These are phyloP conservation scores for Celoporthe dispersa DNA, from an alignment of 2,329 filamentous ascomycete species.

Conservation along the genomic window DNA sequence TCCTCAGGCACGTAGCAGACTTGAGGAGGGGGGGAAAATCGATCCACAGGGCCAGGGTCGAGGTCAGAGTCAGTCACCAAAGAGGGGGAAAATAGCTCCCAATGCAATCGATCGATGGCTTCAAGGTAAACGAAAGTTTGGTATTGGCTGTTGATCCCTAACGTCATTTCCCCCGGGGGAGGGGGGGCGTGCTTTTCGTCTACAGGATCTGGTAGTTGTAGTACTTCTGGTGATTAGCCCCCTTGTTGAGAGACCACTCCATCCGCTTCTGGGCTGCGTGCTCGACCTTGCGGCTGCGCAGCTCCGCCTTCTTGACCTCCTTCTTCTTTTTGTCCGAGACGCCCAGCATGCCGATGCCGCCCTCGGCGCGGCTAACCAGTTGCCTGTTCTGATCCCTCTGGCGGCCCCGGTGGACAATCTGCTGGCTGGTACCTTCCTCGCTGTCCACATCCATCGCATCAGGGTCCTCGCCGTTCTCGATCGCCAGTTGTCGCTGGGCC, in stretches of 20 bases:
- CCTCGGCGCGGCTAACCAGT: slow-evolving; percentile 70
- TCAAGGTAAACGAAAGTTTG: background rate
- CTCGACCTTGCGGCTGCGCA: slow-evolving; percentile 69
- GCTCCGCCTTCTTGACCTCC: slow-evolving; percentile 68
- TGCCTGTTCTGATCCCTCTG: slow-evolving; percentile 53
- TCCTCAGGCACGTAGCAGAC: background rate
- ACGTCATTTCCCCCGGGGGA: no score
- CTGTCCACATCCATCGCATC: slow-evolving; percentile 49
- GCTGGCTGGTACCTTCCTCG: slow-evolving; percentile 37
- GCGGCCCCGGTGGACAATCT: slow-evolving; percentile 41
- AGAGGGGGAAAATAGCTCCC: background rate
- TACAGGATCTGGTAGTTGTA: slow-evolving; percentile 56
- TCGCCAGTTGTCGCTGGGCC: slow-evolving; percentile 62
- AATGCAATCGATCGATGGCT: background rate
- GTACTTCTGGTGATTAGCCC: slow-evolving; percentile 73
- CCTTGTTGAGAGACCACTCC: slow-evolving; percentile 73
- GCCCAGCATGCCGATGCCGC: slow-evolving; percentile 76
- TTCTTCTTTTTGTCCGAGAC: slow-evolving; percentile 77
- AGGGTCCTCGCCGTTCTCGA: slow-evolving; percentile 49
- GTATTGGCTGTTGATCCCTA: background rate
- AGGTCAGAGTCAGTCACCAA: background rate
- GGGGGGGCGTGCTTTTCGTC: slow-evolving; percentile 32
- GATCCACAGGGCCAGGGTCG: background rate
- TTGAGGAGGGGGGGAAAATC: background rate
- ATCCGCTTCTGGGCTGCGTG: slow-evolving; percentile 65